A percentile compares a stretch with the other conserved stretches of the same genome.
Conservation (phyloP, 192 early-diverging fungal genomes). For the Coemansia sp. region DNA sequence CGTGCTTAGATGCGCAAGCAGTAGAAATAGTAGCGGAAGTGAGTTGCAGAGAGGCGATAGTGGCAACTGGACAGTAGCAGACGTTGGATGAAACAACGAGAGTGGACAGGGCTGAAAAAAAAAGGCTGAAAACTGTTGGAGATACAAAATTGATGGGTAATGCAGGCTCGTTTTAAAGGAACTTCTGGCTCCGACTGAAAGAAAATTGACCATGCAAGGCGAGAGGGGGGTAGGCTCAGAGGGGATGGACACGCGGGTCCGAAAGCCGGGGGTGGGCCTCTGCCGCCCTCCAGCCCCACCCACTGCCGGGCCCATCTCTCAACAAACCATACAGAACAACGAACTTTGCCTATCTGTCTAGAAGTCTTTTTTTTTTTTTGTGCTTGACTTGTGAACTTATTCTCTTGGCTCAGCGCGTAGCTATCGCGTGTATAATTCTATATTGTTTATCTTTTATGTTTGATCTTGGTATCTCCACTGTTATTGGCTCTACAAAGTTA, state of each 20-base stretch:
- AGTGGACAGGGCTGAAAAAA: slow-evolving; percentile 7
- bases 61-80: neutral
- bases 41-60: slow-evolving; percentile 1
- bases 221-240: neutral
- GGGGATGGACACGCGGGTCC: slow-evolving; percentile 7
- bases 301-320: neutral
- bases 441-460: neutral
- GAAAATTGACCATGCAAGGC: slow-evolving; percentile 8
- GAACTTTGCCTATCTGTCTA: neutral
- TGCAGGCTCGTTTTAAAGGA: slow-evolving; percentile 55
- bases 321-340: slow-evolving; percentile 10
- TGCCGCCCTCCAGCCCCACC: slow-evolving; percentile 4
- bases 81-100: slow-evolving; percentile 5
- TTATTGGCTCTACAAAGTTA: neutral
- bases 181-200: slow-evolving; percentile 50
- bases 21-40: neutral
- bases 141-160: slow-evolving; percentile 51
- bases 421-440: neutral
- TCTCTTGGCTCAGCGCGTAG: neutral
- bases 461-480: neutral
- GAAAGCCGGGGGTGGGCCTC: slow-evolving; percentile 5
- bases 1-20: slow-evolving; percentile 5
- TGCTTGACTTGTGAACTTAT: no score
- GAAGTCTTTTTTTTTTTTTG: neutral
- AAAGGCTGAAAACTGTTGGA: slow-evolving; percentile 31